Evolutionary conservation across 345 rosid species (phyloP), one percentile per base, ranked within the genome.

Genomic region (Eucalyptus tenuipes): DNA sequence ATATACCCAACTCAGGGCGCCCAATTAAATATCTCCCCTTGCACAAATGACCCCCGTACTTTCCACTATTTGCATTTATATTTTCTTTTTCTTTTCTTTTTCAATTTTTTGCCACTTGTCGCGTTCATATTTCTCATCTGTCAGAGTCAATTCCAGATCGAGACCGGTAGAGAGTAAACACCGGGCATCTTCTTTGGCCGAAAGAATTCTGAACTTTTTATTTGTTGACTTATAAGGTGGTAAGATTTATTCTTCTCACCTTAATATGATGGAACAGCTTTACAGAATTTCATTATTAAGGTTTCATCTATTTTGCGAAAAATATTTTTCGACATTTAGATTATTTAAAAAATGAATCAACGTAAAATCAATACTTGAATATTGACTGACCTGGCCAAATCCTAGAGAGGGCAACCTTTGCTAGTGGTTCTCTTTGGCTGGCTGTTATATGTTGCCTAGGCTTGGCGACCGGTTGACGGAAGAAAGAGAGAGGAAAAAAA

Each of bases 401-500:
- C 42, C 42, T 42, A 50, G 8, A 2, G 0, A 17, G 22, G 53
- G 22, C 1, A 4, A 50, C 53, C 53, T 17, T 17, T 50, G 2
- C 1, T 0, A 17, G 0, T 50, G 7, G 4, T 50, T 50, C 1
- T 3, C 53, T 50, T 50, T 50, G 4, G 8, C 18, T 0, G 5
- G 7, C 1, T 15, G 0, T 15, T 49, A 7, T 2, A 49, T 49
- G 15, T 49, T 1, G 1, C 18, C 3, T 49, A 49, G 52, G 0
- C 18, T 49, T 49, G 18, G 52, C 3, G 3, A 49, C 3, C 2
- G 14, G 6, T 2, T 14, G 17, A 49, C 5, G 18, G 2, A 49
- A 15, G 7, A 49, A 49, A 49, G 18, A 15, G 1, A 2, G 18
- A 15, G 7, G 3, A 15, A 50, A 50, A 3, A 0, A 45, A 45